Base-by-base conservation (phyloP, 2,329 filamentous ascomycete species). In the Penicillium hesseltinei region DNA sequence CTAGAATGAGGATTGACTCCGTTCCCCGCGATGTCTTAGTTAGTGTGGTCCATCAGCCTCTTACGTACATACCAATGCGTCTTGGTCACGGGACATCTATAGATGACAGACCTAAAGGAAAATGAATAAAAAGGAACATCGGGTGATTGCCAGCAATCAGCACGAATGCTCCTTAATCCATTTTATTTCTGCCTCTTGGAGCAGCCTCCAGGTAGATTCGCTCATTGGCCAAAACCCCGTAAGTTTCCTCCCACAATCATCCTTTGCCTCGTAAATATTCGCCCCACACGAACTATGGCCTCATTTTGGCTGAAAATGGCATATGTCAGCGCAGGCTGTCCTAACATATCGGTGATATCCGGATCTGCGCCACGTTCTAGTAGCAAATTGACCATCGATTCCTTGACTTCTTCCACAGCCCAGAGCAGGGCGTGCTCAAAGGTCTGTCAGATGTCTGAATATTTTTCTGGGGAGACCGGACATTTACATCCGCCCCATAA, bases 361-460 rank as follows among this genome's bases (percentile, higher is more conserved):
- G 29, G 44, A 17, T 33, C 29, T 23, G 44, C 29, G 1, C 13
- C 44, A 21, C 7, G 2, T 10, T 33, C 8, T 11, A 33, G 29
- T 46, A 46, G 8, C 29, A 46, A 8, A 2, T 35, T 31, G 7
- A 46, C 44, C 4, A 33, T 23, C 27, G 11, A 13, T 15, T 10
- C n/a, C 3, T 33, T 4, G 4, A 4, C 23, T 9, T 17, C 7
- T 1, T 33, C 19, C 44, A 46, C 29, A 15, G 29, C 29, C 19
- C 4, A 21, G 7, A 33, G 21, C 27, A 23, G 19, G 19, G 8
- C 7, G 2, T 13, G 27, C 4, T 21, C 11, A 31, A 21, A 8
- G 0, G 2, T 21, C 6, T 31, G 23, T 13, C 10, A 45, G 2
- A 4, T 31, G 2, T 17, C 1, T 9, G 3, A 21, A 3, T 1